Evolutionary conservation across 768 basidiomycete genomes (phyloP).

Genomic region (Tephrocybe sp.): DNA sequence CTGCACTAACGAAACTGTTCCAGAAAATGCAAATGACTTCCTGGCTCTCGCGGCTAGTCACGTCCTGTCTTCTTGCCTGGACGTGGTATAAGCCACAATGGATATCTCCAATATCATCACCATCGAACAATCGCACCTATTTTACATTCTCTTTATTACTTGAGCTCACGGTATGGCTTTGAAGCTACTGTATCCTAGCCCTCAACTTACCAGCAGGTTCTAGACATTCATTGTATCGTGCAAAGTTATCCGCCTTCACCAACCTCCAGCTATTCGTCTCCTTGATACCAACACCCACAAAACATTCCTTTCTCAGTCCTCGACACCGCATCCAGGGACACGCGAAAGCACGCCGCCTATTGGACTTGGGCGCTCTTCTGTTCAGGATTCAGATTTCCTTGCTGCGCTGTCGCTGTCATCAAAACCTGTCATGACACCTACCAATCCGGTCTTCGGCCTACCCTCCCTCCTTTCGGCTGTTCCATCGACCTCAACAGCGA

Average conservation of each 20-base stretch:
- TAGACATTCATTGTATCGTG: conserved; percentile 56
- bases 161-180: conserved; percentile 56
- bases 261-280: conserved; percentile 70
- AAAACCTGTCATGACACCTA: conserved; percentile 50
- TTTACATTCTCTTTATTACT: conserved; percentile 43
- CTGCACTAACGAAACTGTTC: conserved; percentile 8
- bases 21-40: conserved; percentile 59
- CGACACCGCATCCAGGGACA: conserved; percentile 36
- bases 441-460: conserved; percentile 66
- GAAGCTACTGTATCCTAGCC: conserved; percentile 1
- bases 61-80: conserved; percentile 45
- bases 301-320: conserved; percentile 39
- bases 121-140: conserved; percentile 40
- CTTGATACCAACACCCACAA: conserved; percentile 54
- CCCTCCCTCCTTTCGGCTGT: conserved; percentile 54
- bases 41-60: conserved; percentile 59
- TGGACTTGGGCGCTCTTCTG: conserved; percentile 14
- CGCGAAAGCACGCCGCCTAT: conserved; percentile 18
- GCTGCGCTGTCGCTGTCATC: conserved; percentile 65
- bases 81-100: conserved; percentile 39
- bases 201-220: not conserved
- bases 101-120: conserved; percentile 38
- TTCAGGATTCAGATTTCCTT: conserved; percentile 55
- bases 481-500: conserved; percentile 19
- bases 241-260: conserved; percentile 59